Evolutionary conservation across 2,329 filamentous ascomycete species (phyloP), one percentile per base, ranked within the genome.

Genomic region (Pseudogymnoascus pannorum): DNA sequence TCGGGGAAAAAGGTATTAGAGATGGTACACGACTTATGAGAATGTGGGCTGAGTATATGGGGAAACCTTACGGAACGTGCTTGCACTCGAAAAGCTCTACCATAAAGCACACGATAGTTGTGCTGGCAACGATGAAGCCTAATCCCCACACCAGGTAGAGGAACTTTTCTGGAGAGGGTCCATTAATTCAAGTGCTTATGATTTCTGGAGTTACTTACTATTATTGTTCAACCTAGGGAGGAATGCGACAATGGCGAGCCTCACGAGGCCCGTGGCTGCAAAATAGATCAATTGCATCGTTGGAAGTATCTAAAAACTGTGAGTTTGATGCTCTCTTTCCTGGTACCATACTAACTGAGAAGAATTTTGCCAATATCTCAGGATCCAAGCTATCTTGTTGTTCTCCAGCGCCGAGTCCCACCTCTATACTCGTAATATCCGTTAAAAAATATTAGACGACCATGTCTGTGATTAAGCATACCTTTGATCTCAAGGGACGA

Each of bases 161-260:
- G 61, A n/a, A 63, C 20, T 48, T 59, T 38, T 59, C 57, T 59
- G 14, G 6, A 8, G 12, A 62, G 16, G 20, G 4, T 6, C 51
- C n/a, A 24, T 14, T 11, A 38, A 14, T 57, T 4, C 24, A 33
- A 59, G 40, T 59, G 22, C n/a, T 26, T 36, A 14, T 48, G 5
- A 14, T 16, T 42, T 57, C n/a, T 18, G 5, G 5, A 5, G 8
- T 57, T 7, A 54, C 71, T 66, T 67, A 75, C 74, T 70, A 16
- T 74, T 71, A 64, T 69, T 71, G 54, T 64, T 66, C 12, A 75
- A 66, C n/a, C 73, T 70, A 8, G 70, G 69, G 11, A 75, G 63
- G 61, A 75, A 74, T 5, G 71, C 69, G 7, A 72, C 66, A 31
- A 76, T 72, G 2, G 73, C 68, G 14, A 75, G 59, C 48, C 73